A percentile compares a stretch with the other conserved stretches of the same genome.
phyloP scores from a whole-genome alignment of 129 eudicot species.

The Flaveria trinervia region DNA sequence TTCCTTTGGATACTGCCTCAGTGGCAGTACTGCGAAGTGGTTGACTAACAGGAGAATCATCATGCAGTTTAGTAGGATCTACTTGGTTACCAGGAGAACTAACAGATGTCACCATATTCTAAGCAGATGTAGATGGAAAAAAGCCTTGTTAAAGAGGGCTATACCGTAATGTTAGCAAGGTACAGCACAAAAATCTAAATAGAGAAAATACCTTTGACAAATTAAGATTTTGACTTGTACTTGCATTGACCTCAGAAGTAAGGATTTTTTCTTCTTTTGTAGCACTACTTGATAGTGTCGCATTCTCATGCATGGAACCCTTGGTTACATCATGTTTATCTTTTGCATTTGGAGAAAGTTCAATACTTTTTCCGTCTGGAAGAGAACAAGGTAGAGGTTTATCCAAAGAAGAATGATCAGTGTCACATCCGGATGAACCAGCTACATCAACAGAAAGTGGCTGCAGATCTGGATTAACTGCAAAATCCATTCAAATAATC shows the following conservation, averaged over 20 bases:
- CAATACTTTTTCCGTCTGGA: conserved; percentile 34
- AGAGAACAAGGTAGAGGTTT: conserved; percentile 40
- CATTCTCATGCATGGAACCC: conserved; percentile 32
- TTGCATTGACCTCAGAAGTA: conserved; percentile 56
- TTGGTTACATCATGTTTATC: conserved; percentile 29
- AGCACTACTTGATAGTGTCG: conserved; percentile 21
- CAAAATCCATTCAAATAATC: conserved; percentile 31
- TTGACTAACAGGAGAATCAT: conserved; percentile 35
- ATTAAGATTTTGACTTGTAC: conserved; percentile 43
- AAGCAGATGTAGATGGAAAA: conserved; percentile 13
- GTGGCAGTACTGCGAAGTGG: conserved; percentile 28
- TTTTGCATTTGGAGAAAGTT: conserved; percentile 36
- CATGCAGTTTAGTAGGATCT: conserved; percentile 33
- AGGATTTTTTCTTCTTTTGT: conserved; percentile 50
- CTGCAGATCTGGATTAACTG: conserved; percentile 37
- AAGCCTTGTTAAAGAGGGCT: conserved; percentile 3
- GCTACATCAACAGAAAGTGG: conserved; percentile 34
- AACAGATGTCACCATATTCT: conserved; percentile 48
- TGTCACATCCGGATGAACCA: conserved; percentile 23
- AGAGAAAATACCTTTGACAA: conserved; percentile 30
- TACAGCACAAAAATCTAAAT: neutral
- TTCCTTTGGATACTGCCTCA: conserved; percentile 43
- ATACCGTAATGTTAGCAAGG: conserved; percentile 6
- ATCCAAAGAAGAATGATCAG: conserved; percentile 16
- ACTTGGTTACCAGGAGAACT: conserved; percentile 35